A percentile compares a stretch with the other conserved stretches of the same genome.
Evolutionary conservation across 2,329 filamentous ascomycete genomes (phyloP).

Genomic region (Exophiala sp.): DNA sequence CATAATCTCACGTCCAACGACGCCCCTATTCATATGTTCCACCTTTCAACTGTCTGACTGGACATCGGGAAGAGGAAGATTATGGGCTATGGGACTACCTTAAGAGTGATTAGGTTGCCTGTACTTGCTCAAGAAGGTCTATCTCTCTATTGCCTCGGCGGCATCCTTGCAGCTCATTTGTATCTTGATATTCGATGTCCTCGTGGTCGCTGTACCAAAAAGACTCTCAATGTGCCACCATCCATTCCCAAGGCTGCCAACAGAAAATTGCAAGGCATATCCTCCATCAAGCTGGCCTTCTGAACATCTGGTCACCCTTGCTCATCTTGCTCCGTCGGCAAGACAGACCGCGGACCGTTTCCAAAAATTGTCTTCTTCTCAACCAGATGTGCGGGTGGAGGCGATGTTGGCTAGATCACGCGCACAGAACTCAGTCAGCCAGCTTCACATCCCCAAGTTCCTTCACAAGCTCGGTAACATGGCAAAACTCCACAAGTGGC

Average conservation of each 20-base stretch:
- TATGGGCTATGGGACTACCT: no score
- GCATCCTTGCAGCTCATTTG: background rate
- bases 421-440: background rate
- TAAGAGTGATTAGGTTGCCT: background rate
- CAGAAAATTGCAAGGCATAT: no score
- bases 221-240: background rate
- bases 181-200: background rate
- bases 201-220: background rate
- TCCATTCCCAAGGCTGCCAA: background rate
- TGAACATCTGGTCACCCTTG: no score
- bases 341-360: no score
- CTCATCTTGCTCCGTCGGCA: no score
- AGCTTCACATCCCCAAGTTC: background rate
- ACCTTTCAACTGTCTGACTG: background rate
- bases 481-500: background rate
- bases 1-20: background rate
- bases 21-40: background rate
- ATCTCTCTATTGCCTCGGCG: background rate
- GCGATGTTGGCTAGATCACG: background rate
- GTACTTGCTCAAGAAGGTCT: background rate
- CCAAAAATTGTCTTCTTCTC: no score
- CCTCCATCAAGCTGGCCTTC: no score
- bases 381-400: no score
- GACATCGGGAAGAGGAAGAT: background rate
- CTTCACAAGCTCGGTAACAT: background rate